These are phyloP conservation scores for Solanum ahanhuiri DNA, from an alignment of 257 asterid species.

Conservation along the genomic window DNA sequence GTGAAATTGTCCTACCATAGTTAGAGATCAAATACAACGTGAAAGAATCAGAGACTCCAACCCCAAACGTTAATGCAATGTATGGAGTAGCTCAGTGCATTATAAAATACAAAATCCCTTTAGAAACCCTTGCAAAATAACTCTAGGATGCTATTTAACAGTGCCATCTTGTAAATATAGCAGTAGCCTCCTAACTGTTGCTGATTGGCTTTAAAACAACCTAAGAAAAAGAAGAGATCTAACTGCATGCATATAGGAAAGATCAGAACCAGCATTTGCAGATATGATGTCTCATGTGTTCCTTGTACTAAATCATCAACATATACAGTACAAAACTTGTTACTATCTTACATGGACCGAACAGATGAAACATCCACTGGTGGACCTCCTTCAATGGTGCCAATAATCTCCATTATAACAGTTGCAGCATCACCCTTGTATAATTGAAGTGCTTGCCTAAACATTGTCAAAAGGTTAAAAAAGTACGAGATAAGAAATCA, in stretches of 20 bases:
- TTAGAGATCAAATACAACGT: neutral
- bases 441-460: slow-evolving; percentile 94
- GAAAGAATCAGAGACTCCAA: neutral
- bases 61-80: neutral
- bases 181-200: neutral
- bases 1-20: neutral
- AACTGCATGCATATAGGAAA: neutral
- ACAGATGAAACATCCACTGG: slow-evolving; percentile 94
- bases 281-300: neutral
- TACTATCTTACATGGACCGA: slow-evolving; percentile 83
- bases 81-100: neutral
- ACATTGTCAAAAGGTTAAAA: slow-evolving; percentile 16
- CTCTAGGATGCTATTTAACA: neutral
- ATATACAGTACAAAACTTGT: neutral
- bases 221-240: neutral
- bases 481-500: neutral
- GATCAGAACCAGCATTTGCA: neutral
- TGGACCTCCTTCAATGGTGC: slow-evolving; percentile 92
- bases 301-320: neutral
- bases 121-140: neutral
- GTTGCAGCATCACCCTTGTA: slow-evolving; percentile 76
- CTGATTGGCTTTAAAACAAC: neutral
- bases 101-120: neutral
- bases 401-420: slow-evolving; percentile 75
- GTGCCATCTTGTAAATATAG: neutral